These are phyloP conservation scores for Syncephalastrum monosporum DNA, from an alignment of 371 early-diverging fungal genomes.

Conservation along the genomic window DNA sequence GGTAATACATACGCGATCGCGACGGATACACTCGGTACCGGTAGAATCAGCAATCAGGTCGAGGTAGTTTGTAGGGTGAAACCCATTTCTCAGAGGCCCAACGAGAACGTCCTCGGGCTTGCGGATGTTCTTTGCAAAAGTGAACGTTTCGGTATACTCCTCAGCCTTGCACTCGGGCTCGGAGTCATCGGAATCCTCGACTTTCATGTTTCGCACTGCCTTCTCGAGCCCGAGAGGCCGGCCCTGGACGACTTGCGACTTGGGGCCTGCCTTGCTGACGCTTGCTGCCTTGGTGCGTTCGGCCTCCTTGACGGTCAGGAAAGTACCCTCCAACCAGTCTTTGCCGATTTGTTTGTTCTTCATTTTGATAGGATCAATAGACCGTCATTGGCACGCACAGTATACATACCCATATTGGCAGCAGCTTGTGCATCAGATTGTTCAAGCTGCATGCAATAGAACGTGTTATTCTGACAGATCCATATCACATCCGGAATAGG, in stretches of 20 bases:
- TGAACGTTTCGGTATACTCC: conserved; percentile 13
- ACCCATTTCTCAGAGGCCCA: conserved; percentile 21
- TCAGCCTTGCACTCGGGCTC: conserved; percentile 9
- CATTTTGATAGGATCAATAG: no score
- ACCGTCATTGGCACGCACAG: no score
- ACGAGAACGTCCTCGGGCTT: conserved; percentile 20
- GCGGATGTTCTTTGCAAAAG: conserved; percentile 22
- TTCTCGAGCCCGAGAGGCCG: no score
- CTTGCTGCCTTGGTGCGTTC: conserved; percentile 8
- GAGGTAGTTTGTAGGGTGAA: conserved; percentile 24
- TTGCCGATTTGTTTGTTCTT: conserved; percentile 18
- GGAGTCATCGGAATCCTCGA: not conserved
- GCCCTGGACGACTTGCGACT: not conserved
- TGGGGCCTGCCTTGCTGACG: not conserved
- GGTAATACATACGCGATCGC: conserved; percentile 12
- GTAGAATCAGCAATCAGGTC: conserved; percentile 20
- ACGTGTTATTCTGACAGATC: no score
- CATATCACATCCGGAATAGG: no score
- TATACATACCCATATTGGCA: conserved; percentile 21
- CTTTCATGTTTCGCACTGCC: no score
- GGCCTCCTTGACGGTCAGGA: conserved; percentile 4
- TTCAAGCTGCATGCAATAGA: not conserved
- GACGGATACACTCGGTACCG: conserved; percentile 19
- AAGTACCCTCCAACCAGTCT: not conserved
- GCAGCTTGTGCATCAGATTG: conserved; percentile 4